Evolutionary conservation across 1,139 yeast species (phyloP), one percentile per base, ranked within the genome.

Genomic region (Pichia sp.): DNA sequence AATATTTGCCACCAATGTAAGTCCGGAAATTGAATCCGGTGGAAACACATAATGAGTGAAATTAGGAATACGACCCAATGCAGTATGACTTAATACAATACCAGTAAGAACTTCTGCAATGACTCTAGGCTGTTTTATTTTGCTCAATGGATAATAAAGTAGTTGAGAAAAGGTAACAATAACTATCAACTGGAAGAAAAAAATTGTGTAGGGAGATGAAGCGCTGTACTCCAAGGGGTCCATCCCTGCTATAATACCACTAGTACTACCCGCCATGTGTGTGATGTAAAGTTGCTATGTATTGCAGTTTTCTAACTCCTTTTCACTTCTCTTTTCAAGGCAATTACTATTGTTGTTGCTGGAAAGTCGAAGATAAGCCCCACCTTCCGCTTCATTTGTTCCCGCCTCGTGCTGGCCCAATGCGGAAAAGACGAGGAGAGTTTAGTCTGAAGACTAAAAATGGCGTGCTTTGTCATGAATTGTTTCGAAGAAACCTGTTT

Each of bases 71-170:
- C 71, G 76, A 3, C 91, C 93, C 64, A 84, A 61, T 1, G 74
- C 89, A 1, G 76, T 62, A 1, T 87, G 87, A 1, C 89, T 89
- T 41, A 84, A 61, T 2, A 83, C 52, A 37, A 84, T 78, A 16
- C 93, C 94, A 1, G 86, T 69, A 14, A 83, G 67, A 40, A 83
- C 91, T 55, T 83, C 93, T 6, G 88, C 84, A 42, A 83, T 81
- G 32, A 83, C 93, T 43, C 78, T 68, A 0, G 93, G 94, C 57
- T 84, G 91, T 50, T 76, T 76, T 32, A 83, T 55, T 46, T 61
- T 69, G 10, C 76, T 66, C 20, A 83, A 61, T 0, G 88, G 86
- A 37, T 67, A 63, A 53, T 81, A 79, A 6, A 83, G 53, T 5
- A 76, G 24, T 40, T 77, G 76, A 45, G 80, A 77, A 33, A 76